Evolutionary conservation across 208 protist genomes (phyloP).

Genomic region (Sergeia podlipaevii): DNA sequence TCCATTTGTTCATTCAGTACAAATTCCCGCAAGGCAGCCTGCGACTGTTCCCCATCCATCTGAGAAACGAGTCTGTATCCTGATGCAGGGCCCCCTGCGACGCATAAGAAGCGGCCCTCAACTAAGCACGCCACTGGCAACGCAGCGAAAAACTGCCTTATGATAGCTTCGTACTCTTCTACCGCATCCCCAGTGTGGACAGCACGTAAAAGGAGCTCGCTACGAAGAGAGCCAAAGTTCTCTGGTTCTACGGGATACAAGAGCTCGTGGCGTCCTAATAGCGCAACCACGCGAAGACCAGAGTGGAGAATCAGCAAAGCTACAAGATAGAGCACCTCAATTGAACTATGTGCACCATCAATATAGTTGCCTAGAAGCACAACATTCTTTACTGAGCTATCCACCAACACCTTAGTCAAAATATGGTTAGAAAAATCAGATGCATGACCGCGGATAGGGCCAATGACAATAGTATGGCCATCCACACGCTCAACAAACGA

Average conservation of each 20-base stretch:
- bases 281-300: conserved; percentile 29
- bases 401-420: conserved; percentile 33
- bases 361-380: conserved; percentile 86
- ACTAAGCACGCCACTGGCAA: conserved; percentile 69
- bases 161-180: conserved; percentile 31
- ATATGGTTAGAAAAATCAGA: conserved; percentile 68
- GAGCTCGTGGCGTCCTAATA: conserved; percentile 78
- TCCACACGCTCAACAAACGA: conserved; percentile 28
- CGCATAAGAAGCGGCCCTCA: conserved; percentile 66
- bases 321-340: conserved; percentile 70
- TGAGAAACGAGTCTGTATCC: conserved; percentile 37
- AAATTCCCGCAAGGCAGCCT: conserved; percentile 48
- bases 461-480: conserved; percentile 56
- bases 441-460: conserved; percentile 66
- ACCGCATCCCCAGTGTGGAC: conserved; percentile 22
- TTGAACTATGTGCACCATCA: conserved; percentile 69
- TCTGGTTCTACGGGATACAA: conserved; percentile 62
- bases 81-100: conserved; percentile 52
- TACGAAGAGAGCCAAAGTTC: conserved; percentile 67
- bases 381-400: conserved; percentile 26
- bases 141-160: conserved; percentile 57
- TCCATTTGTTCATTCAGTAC: conserved; percentile 78
- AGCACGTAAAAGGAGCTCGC: conserved; percentile 49
- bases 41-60: conserved; percentile 26
- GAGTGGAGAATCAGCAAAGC: conserved; percentile 50